Evolutionary conservation across 176 grass and related monocot species (phyloP).

Genomic region (Avena sativa): DNA sequence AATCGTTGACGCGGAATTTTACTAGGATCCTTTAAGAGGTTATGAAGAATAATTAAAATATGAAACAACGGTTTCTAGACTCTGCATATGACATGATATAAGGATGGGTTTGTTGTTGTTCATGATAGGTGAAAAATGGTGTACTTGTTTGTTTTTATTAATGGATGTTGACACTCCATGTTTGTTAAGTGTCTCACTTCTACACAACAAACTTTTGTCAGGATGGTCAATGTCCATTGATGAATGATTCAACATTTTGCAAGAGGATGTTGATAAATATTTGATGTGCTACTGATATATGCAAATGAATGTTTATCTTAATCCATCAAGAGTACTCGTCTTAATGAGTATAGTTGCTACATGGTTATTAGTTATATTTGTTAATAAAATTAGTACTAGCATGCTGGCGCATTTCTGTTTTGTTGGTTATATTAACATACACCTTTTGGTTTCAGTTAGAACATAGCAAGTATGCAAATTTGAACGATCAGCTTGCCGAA

Average conservation of each 20-base stretch:
- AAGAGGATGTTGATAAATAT: not conserved
- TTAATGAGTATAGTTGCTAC: not conserved
- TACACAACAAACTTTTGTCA: not conserved
- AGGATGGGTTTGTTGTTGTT: not conserved
- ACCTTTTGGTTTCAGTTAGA: slow-evolving; percentile 63
- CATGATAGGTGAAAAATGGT: not conserved
- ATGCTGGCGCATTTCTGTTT: slow-evolving; percentile 3
- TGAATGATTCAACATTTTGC: not conserved
- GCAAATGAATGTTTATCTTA: not conserved
- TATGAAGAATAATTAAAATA: not conserved
- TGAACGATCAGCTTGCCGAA: slow-evolving; percentile 82
- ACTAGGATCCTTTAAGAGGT: not conserved
- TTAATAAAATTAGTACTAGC: slow-evolving; percentile 11
- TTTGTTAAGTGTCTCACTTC: not conserved
- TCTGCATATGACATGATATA: not conserved
- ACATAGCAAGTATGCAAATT: slow-evolving; percentile 72
- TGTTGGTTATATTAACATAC: slow-evolving; percentile 30
- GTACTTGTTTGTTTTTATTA: not conserved
- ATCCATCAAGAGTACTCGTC: not conserved
- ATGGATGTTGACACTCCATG: not conserved
- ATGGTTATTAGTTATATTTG: not conserved
- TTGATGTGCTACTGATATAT: not conserved
- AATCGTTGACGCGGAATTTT: not conserved
- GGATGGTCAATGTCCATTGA: not conserved
- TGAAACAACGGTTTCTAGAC: not conserved